These are phyloP conservation scores for Coleophoma cylindrospora DNA, from an alignment of 2,329 filamentous ascomycete species.

Conservation along the genomic window DNA sequence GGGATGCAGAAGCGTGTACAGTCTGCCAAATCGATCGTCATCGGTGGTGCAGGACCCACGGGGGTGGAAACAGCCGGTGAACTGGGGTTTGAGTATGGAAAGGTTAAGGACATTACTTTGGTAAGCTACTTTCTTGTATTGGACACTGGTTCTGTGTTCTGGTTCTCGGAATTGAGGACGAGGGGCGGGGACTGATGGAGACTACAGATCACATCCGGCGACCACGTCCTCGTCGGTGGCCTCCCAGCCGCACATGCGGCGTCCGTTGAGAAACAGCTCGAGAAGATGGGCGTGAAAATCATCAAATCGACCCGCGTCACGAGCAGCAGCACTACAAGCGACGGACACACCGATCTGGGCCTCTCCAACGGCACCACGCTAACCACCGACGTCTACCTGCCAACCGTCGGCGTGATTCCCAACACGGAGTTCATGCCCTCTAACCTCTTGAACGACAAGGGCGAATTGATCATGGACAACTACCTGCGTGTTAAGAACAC, in stretches of 20 bases:
- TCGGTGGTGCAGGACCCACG: slow-evolving; percentile 20
- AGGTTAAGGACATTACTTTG: slow-evolving; percentile 17
- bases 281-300: slow-evolving; percentile 46
- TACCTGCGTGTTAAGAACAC: slow-evolving; percentile 40
- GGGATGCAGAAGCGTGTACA: slow-evolving; percentile 1
- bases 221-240: slow-evolving; percentile 10
- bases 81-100: slow-evolving; percentile 18
- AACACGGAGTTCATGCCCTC: slow-evolving; percentile 49
- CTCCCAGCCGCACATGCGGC: slow-evolving; percentile 10
- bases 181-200: background rate
- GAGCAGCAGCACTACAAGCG: slow-evolving; percentile 24
- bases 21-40: slow-evolving; percentile 14
- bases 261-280: slow-evolving; percentile 42
- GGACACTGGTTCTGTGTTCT: no score
- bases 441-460: slow-evolving; percentile 36
- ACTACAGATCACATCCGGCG: slow-evolving; percentile 13
- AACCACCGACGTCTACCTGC: slow-evolving; percentile 50
- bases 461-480: slow-evolving; percentile 45
- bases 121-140: slow-evolving; percentile 3
- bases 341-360: slow-evolving; percentile 43
- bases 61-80: slow-evolving; percentile 24
- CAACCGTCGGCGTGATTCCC: slow-evolving; percentile 48
- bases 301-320: slow-evolving; percentile 36
- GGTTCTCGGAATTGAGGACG: no score
- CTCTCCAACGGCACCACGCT: slow-evolving; percentile 42